Base-by-base conservation (phyloP, 1,284 basidiomycete genomes). In the Butyriboletus appendiculatus region DNA sequence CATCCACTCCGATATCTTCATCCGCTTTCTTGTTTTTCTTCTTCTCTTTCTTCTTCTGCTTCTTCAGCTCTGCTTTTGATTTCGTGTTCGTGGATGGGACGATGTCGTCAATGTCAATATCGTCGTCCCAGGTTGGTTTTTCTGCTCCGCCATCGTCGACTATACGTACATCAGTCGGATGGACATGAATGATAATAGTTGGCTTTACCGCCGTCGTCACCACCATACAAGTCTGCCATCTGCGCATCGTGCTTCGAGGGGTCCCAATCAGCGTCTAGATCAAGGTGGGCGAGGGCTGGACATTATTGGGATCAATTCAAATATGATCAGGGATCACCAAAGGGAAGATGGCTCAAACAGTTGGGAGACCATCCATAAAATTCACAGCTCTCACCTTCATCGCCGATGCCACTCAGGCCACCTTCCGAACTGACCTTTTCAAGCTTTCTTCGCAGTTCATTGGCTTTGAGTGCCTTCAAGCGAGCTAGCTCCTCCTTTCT, bases 111-210 rank as follows among this genome's bases (percentile, higher is more conserved):
- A 95, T 84, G 60, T 94, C 84, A 57, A 95, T 88, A 58, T 96
- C 92, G 58, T 95, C 90, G 32, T 92, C 88, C 94, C 94, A 98
- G 0, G 74, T 74, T 5, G 96, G 95, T 73, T 96, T 96, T 57
- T 83, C 79, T 38, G 78, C 74, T 51, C 85, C 86, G 52, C 12
- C 42, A 15, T 58, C 59, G n/a, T 59, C 52, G 4, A 18, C 64
- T 65, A 38, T 24, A 41, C 8, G 14, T 24, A 76, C 67, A 34
- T 61, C 18, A 63, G 51, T 47, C 28, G 26, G 2, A 12, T 26
- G 15, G 3, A 20, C 14, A 24, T 37, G 5, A 4, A 14, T 8
- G 5, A 47, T 20, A 37, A 38, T n/a, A 43, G 14, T 38, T 20
- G 5, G 20, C 18, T 37, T 50, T 35, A 50, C 63, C 62, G 1